Evolutionary conservation across 2,329 filamentous ascomycete species (phyloP), one percentile per base, ranked within the genome.

Genomic region (Penicillium corylophilum): DNA sequence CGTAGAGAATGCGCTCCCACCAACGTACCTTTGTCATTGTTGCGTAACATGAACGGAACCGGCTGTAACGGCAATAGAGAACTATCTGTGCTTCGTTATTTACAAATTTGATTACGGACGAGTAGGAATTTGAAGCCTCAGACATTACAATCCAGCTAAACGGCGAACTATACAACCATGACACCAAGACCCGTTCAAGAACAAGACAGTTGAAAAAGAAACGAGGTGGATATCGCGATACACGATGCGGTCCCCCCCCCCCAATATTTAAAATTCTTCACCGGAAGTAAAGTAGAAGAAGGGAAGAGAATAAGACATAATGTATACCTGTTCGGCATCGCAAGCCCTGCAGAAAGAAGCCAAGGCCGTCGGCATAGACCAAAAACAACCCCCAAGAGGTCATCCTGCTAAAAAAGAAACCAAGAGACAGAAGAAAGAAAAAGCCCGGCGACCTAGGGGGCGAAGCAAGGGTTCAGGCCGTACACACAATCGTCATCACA

Each of bases 401-500:
- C 9, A 5, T 38, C 35, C 35, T 20, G 10, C 16, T 15, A 16
- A 6, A 26, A 6, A 18, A 42, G 23, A 9, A 18, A 48, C 13
- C 18, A 41, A 35, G 16, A 40, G 26, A 23, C 24, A 41, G 13
- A 24, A n/a, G 5, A 6, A 44, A 50, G 38, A 41, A 33, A 23
- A 40, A 35, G 26, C 26, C 33, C 23, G 40, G 16, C 38, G 13
- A 26, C 36, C 48, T 12, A 42, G 36, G 44, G 44, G 23, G 43
- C 44, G 28, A 28, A 15, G 23, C 28, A 48, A 51, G 44, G 33
- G 24, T 40, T 46, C 47, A 47, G 54, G 28, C 43, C 47, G 51
- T 45, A 57, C 31, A 47, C 18, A 48, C 29, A 49, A 48, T 51
- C 50, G 46, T 55, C 56, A 53, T 62, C 54, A 60, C 28, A 50